These are phyloP conservation scores for Auricularia heimuer DNA, from an alignment of 768 basidiomycete species.

Conservation along the genomic window DNA sequence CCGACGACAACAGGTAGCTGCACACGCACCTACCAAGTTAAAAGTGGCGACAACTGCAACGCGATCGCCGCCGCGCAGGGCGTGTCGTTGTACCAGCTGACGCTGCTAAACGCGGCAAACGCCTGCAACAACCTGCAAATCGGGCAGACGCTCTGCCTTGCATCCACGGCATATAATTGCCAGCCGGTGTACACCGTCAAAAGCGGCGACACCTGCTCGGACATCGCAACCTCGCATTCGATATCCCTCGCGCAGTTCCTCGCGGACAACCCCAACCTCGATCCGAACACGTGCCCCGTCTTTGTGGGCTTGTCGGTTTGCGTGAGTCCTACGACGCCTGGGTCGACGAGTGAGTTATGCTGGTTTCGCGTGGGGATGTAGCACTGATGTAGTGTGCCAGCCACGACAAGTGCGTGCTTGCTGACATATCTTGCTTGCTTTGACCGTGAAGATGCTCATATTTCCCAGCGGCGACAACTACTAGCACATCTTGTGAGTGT, in stretches of 20 bases:
- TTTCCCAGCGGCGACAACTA: too few species aligned
- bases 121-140: slow-evolving; percentile 43
- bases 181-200: slow-evolving; percentile 35
- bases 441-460: too few species aligned
- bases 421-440: too few species aligned
- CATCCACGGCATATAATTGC: slow-evolving; percentile 48
- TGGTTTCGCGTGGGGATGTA: too few species aligned
- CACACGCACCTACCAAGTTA: slow-evolving; percentile 42
- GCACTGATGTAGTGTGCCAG: too few species aligned
- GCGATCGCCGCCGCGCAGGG: slow-evolving; percentile 37
- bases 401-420: too few species aligned
- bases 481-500: too few species aligned
- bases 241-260: slow-evolving; percentile 38
- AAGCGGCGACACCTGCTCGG: slow-evolving; percentile 39
- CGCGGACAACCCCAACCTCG: slow-evolving; percentile 58
- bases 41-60: slow-evolving; percentile 45
- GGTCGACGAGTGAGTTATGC: too few species aligned
- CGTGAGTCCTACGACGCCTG: too few species aligned
- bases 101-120: slow-evolving; percentile 34
- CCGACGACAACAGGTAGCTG: slow-evolving; percentile 20
- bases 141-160: slow-evolving; percentile 42
- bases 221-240: slow-evolving; percentile 30
- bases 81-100: slow-evolving; percentile 51
- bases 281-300: slow-evolving; percentile 11
- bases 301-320: too few species aligned